phyloP scores from a whole-genome alignment of 2,329 filamentous ascomycete genomes.

The Phoma herbarum region DNA sequence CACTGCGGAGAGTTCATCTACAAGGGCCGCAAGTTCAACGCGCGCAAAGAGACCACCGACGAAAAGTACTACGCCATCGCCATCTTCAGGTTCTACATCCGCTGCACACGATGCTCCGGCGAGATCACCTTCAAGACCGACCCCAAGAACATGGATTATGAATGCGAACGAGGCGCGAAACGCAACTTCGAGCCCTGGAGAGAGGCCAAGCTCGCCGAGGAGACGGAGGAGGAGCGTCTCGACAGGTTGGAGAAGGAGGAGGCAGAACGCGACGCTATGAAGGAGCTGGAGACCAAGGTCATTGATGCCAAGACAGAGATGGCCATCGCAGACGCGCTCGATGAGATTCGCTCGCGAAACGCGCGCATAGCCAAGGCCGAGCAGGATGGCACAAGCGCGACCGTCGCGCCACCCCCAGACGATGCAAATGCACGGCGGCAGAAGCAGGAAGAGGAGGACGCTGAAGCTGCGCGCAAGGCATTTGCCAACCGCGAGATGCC shows the following conservation, averaged over 20 bases:
- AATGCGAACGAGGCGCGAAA: constrained; percentile 81
- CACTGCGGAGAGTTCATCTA: constrained; percentile 83
- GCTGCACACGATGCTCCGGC: constrained; percentile 83
- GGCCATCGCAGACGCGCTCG: constrained; percentile 93
- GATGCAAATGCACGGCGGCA: constrained; percentile 66
- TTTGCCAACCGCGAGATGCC: constrained; percentile 64
- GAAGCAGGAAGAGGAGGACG: constrained; percentile 80
- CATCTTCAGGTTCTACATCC: constrained; percentile 86
- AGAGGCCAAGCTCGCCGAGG: constrained; percentile 69
- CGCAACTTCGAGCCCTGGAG: constrained; percentile 95
- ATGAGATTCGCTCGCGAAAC: constrained; percentile 93
- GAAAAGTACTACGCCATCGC: constrained; percentile 89
- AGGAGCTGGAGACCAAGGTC: constrained; percentile 92
- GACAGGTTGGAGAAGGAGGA: constrained; percentile 84
- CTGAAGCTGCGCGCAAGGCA: constrained; percentile 78
- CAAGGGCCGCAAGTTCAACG: constrained; percentile 94
- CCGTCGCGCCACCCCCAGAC: constrained; percentile 60
- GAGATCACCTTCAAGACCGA: constrained; percentile 96
- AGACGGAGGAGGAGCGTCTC: constrained; percentile 86
- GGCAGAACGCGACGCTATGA: constrained; percentile 89
- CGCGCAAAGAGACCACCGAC: constrained; percentile 89
- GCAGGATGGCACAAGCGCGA: constrained; percentile 66
- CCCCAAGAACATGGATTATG: constrained; percentile 93
- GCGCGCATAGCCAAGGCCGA: constrained; percentile 82
- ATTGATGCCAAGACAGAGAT: constrained; percentile 93